These are phyloP conservation scores for Arthromyces matolae DNA, from an alignment of 768 basidiomycete genomes.

Conservation along the genomic window DNA sequence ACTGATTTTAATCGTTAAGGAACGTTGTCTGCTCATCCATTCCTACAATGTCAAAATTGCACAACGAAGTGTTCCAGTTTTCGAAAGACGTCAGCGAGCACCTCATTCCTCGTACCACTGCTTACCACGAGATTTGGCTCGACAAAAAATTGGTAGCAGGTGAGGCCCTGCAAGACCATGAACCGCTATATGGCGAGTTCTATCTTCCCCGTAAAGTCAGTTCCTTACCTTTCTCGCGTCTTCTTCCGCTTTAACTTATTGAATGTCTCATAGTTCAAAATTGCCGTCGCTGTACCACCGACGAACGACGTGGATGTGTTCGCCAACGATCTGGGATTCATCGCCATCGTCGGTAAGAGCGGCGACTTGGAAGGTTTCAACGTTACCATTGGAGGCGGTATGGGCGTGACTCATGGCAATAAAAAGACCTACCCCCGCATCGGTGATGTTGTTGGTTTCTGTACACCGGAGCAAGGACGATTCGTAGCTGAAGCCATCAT, in stretches of 20 bases:
- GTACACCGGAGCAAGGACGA: constrained; percentile 80
- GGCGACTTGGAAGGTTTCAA: constrained; percentile 91
- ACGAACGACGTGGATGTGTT: constrained; percentile 96
- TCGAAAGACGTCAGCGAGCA: constrained; percentile 80
- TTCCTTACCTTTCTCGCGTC: constrained; percentile 7
- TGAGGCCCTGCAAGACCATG: constrained; percentile 89
- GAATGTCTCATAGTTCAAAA: constrained; percentile 71
- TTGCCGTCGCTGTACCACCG: constrained; percentile 94
- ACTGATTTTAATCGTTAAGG: constrained; percentile 35
- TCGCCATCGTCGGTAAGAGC: constrained; percentile 77
- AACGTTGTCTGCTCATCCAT: constrained; percentile 92
- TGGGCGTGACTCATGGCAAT: constrained; percentile 99
- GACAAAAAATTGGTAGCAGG: constrained; percentile 96
- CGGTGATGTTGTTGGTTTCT: constrained; percentile 89
- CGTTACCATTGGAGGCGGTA: constrained; percentile 90
- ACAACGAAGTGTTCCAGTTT: constrained; percentile 79
- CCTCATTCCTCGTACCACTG: constrained; percentile 84
- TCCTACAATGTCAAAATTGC: constrained; percentile 83
- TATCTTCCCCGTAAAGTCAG: constrained; percentile 93
- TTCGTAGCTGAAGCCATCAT: constrained; percentile 90
- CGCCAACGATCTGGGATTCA: constrained; percentile 94
- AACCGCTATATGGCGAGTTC: constrained; percentile 96
- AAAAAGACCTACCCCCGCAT: constrained; percentile 97
- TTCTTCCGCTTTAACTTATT: constrained; percentile 4
- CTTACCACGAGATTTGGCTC: constrained; percentile 99